phyloP scores from a whole-genome alignment of 1,284 basidiomycete species.

The Polyporus tsugae region DNA sequence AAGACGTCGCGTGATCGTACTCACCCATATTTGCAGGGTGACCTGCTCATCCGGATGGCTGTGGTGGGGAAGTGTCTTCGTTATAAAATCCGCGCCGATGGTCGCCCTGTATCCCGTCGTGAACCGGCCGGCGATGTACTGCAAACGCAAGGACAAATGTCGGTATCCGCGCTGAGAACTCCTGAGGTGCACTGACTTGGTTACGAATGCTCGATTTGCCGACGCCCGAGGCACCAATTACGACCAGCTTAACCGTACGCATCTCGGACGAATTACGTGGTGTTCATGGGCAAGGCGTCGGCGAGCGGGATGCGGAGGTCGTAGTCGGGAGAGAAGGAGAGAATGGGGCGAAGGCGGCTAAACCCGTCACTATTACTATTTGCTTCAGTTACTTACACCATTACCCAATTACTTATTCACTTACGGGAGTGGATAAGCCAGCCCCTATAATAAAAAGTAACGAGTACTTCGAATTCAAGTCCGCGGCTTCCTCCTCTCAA shows the following conservation, averaged over 20 bases:
- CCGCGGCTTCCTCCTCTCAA: no score
- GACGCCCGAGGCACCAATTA: conserved; percentile 80
- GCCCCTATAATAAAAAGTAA: no score
- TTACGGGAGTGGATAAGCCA: no score
- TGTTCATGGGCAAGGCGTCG: conserved; percentile 31
- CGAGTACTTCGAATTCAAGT: no score
- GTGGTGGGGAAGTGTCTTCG: conserved; percentile 72
- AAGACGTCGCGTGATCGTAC: conserved; percentile 35
- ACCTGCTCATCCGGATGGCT: conserved; percentile 59
- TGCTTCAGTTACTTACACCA: no score
- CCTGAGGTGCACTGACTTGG: conserved; percentile 56
- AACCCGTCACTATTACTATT: no score
- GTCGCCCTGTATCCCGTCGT: conserved; percentile 81
- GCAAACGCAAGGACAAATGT: conserved; percentile 13
- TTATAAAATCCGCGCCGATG: conserved; percentile 86
- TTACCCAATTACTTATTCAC: no score
- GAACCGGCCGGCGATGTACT: conserved; percentile 82
- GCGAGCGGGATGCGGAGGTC: conserved; percentile 5
- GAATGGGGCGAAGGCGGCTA: no score
- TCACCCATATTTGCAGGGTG: conserved; percentile 82
- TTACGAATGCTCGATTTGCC: conserved; percentile 79
- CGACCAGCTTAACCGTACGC: conserved; percentile 79
- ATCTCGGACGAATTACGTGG: conserved; percentile 42
- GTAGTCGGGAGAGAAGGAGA: neutral
- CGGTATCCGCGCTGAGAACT: conserved; percentile 4